Conservation (phyloP, 768 basidiomycete genomes). For the Chalciporus pseudorubinellus region DNA sequence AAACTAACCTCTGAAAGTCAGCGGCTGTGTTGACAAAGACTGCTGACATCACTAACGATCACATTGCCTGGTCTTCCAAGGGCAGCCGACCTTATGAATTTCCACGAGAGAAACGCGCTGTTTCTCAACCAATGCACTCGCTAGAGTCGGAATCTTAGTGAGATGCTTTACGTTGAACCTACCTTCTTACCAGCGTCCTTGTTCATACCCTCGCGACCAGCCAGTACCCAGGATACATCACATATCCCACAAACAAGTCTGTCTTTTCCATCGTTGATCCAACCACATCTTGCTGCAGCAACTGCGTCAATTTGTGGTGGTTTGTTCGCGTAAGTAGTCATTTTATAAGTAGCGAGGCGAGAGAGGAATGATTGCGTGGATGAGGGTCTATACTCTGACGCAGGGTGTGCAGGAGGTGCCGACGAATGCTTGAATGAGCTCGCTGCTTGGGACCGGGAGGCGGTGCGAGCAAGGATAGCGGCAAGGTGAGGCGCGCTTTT, state of each 20-base stretch:
- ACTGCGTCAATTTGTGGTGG: conserved; percentile 72
- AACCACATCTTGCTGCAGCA: conserved; percentile 78
- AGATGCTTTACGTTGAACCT: conserved; percentile 15
- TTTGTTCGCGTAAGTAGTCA: conserved; percentile 79
- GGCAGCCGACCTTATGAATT: conserved; percentile 78
- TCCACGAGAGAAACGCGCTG: conserved; percentile 64
- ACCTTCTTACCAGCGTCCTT: conserved; percentile 71
- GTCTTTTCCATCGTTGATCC: conserved; percentile 83
- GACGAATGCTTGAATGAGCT: conserved; percentile 45
- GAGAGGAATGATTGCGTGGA: conserved; percentile 70
- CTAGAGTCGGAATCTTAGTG: conserved; percentile 37
- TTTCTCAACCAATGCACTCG: conserved; percentile 69
- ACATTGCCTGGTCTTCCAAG: conserved; percentile 80
- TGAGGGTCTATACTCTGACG: conserved; percentile 74
- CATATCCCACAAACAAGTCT: conserved; percentile 73
- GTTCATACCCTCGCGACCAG: conserved; percentile 64
- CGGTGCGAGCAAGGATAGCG: conserved; percentile 68
- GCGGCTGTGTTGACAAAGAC: not conserved
- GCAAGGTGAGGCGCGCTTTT: conserved; percentile 68
- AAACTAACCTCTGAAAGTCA: conserved; percentile 37
- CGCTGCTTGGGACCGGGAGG: conserved; percentile 49
- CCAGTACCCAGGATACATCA: conserved; percentile 70
- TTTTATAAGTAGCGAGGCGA: conserved; percentile 74
- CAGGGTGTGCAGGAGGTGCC: conserved; percentile 22
- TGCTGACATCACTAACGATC: conserved; percentile 50